Evolutionary conservation across 352 stramenopile species (phyloP), one percentile per base, ranked within the genome.

Genomic region (Blastocystis sp.): DNA sequence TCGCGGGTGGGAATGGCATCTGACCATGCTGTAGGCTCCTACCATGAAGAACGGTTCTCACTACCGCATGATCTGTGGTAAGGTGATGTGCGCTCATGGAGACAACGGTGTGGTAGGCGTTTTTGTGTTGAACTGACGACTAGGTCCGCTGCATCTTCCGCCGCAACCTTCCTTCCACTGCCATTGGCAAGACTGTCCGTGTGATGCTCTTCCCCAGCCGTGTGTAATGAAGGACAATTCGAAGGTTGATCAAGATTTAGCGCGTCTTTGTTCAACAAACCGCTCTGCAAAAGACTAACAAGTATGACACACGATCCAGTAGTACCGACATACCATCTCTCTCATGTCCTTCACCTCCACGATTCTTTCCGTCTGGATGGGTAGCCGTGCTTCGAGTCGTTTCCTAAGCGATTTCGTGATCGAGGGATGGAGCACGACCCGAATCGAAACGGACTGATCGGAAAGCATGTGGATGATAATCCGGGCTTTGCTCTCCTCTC

Each of bases 201-300:
- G 94, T 99, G 90, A 99, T 99, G 96, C 95, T 99, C 82, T 99
- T 99, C 93, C 97, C 97, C 87, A 98, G 93, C 91, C 94, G 93
- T 91, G 95, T 99, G 89, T 99, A 98, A 92, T 80, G 77, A 79
- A 61, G 34, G 17, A 40, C 45, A 62, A 89, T 87, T 69, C 62
- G 38, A 38, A 84, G 64, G 48, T 82, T 89, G 88, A 90, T 90
- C 88, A 90, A 90, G 88, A 90, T 84, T 56, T 69, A 69, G 48
- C 45, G 61, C 34, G 14, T 81, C n/a, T 84, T 84, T 84, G 74
- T 67, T 84, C 19, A 56, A 56, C 34, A 84, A 84, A 84, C 74
- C 67, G 5, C 7, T 7, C n/a, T 38, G n/a, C 52, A 48, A 84
- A 67, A 84, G 56, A 56, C 48, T 56, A 56, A 56, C 48, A 56